These are phyloP conservation scores for Rutstroemia sp. DNA, from an alignment of 2,329 filamentous ascomycete species.

Conservation along the genomic window DNA sequence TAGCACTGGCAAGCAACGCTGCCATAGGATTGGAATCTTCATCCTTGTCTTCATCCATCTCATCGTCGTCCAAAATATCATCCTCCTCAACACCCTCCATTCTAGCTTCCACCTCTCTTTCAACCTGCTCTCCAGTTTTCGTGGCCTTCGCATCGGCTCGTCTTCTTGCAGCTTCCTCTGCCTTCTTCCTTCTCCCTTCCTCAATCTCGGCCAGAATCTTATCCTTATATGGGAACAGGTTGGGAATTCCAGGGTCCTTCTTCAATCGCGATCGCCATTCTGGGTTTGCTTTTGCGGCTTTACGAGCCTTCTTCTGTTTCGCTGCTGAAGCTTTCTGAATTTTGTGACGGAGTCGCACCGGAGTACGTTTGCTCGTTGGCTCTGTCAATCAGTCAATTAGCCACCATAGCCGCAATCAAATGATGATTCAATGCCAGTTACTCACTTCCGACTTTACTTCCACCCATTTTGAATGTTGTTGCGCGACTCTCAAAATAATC, in stretches of 20 bases:
- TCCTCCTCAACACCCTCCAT: conserved; percentile 40
- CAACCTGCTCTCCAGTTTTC: conserved; percentile 45
- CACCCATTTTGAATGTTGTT: conserved; percentile 24
- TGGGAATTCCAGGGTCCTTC: conserved; percentile 97
- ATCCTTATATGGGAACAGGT: conserved; percentile 96
- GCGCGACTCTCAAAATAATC: conserved; percentile 5
- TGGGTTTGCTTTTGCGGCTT: conserved; percentile 90
- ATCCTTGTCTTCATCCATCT: conserved; percentile 49
- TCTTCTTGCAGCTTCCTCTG: conserved; percentile 65
- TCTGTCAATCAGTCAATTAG: conserved; percentile 44
- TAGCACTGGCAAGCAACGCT: conserved; percentile 78
- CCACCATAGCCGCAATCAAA: neutral
- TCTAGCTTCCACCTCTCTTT: conserved; percentile 36
- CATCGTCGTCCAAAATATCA: conserved; percentile 41
- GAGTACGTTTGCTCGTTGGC: conserved; percentile 87
- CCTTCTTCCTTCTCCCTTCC: conserved; percentile 72
- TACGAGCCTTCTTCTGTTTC: conserved; percentile 86
- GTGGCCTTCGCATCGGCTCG: conserved; percentile 66
- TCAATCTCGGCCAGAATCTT: conserved; percentile 92
- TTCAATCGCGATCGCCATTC: conserved; percentile 93
- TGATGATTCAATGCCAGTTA: neutral
- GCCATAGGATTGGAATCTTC: conserved; percentile 82
- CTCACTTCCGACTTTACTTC: conserved; percentile 31
- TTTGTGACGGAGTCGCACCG: conserved; percentile 86
- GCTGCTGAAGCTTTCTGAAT: conserved; percentile 87